Base-by-base conservation (phyloP, 75 land plant species). In the Pinus albicaulis region DNA sequence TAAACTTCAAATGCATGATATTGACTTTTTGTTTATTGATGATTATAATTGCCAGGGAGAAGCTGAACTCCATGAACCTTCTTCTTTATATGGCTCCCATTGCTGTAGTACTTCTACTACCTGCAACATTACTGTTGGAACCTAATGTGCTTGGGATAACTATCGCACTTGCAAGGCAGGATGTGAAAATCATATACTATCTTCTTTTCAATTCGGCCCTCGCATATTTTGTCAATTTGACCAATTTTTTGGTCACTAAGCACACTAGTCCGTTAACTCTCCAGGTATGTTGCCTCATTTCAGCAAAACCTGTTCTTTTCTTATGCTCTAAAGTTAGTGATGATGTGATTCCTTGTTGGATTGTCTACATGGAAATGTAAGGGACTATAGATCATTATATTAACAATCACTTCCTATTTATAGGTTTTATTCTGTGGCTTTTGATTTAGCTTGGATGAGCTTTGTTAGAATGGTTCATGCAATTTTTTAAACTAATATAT, bases 181-280 rank as follows among this genome's bases (percentile, higher is more conserved):
- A 88, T 34, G 31, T 69, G 14, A 81, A 73, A 22, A 85, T 88
- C 19, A 36, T 88, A 19, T 81, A 80, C 79, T 84, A 80, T 62
- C 84, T 87, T 53, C 72, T 85, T 11, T 77, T 84, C 77, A 87
- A 87, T 78, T 84, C 89, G 56, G 24, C 79, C 57, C 58, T 84
- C 59, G 89, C 89, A 36, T 87, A 87, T 72, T 81, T 79, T 81
- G 89, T 87, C 70, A 87, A 85, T 57, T 76, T 86, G 79, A 86
- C 88, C 57, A 86, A 86, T 77, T 86, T 86, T 78, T 66, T 86
- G 82, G 89, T 87, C 79, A 87, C 88, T 31, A 88, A 88, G 55
- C 89, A 88, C 58, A 88, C 89, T 26, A 88, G 89, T 70, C 88
- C 89, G 60, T 71, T 88, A 77, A 88, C 89, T 61, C 87, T 88